These are phyloP conservation scores for Theileria luwenshuni DNA, from an alignment of 169 alveolate species.

Conservation along the genomic window DNA sequence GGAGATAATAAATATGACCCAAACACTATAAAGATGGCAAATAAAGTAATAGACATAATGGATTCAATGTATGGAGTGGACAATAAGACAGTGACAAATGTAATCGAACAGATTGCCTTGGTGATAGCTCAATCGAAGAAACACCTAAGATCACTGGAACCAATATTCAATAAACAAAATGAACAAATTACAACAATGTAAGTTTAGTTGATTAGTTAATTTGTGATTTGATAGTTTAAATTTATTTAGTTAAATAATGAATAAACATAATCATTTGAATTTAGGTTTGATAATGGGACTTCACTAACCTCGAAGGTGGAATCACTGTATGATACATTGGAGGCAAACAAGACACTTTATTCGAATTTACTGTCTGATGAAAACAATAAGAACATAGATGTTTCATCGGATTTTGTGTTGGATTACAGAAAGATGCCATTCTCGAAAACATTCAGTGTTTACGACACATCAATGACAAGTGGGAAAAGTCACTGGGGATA, in stretches of 20 bases:
- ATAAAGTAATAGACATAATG: slow-evolving; percentile 63
- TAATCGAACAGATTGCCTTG: slow-evolving; percentile 81
- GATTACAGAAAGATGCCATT: slow-evolving; percentile 80
- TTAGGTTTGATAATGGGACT: slow-evolving; percentile 76
- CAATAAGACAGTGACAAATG: slow-evolving; percentile 74
- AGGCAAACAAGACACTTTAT: slow-evolving; percentile 36
- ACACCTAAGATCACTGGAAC: slow-evolving; percentile 83
- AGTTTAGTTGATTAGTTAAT: slow-evolving; percentile 23
- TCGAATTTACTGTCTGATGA: slow-evolving; percentile 59
- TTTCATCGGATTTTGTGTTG: slow-evolving; percentile 75
- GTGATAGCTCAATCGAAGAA: slow-evolving; percentile 81
- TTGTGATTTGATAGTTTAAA: no score
- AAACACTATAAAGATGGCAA: slow-evolving; percentile 51
- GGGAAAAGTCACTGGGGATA: slow-evolving; percentile 87
- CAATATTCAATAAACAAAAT: slow-evolving; percentile 74
- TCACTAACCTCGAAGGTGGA: slow-evolving; percentile 75
- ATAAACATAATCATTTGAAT: slow-evolving; percentile 60
- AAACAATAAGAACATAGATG: slow-evolving; percentile 74
- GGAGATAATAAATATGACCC: slow-evolving; percentile 28
- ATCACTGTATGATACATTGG: slow-evolving; percentile 20
- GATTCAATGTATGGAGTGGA: slow-evolving; percentile 88
- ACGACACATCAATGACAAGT: slow-evolving; percentile 76
- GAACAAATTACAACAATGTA: slow-evolving; percentile 76
- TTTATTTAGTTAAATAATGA: slow-evolving; percentile 67
- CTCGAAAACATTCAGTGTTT: slow-evolving; percentile 77